A percentile compares a stretch with the other conserved stretches of the same genome.
phyloP scores from a whole-genome alignment of 1,139 yeast genomes.

The Suhomyces yuchorum region DNA sequence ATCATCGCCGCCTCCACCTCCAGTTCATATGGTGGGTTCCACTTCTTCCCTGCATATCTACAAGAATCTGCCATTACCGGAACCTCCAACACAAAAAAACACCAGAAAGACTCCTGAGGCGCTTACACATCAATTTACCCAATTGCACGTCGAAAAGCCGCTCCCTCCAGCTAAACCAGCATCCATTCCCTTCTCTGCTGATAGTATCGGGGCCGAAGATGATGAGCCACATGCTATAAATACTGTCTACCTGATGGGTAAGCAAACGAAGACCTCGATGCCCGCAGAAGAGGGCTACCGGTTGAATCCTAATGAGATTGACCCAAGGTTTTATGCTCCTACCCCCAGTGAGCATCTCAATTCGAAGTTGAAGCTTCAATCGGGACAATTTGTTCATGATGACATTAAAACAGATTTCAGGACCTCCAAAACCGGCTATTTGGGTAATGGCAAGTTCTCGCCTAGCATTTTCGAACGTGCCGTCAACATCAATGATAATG shows the following conservation, averaged over 20 bases:
- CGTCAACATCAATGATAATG: conserved; percentile 15
- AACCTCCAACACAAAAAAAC: not conserved
- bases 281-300: conserved; percentile 16
- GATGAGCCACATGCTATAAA: conserved; percentile 34
- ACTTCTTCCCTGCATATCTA: not conserved
- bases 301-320: conserved; percentile 39
- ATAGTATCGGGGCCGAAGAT: conserved; percentile 41
- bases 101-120: conserved; percentile 7
- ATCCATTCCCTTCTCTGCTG: conserved; percentile 48
- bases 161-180: conserved; percentile 10
- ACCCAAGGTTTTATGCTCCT: conserved; percentile 50
- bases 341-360: conserved; percentile 46
- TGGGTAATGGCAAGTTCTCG: conserved; percentile 38
- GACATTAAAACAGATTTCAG: conserved; percentile 25
- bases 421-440: conserved; percentile 25
- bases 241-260: conserved; percentile 38
- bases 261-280: conserved; percentile 36
- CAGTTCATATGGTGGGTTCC: conserved; percentile 11
- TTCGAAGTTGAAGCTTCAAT: conserved; percentile 24
- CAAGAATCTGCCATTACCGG: conserved; percentile 7
- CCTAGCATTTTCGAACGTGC: conserved; percentile 41
- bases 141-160: conserved; percentile 7
- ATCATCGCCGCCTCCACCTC: conserved; percentile 9
- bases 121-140: conserved; percentile 5
- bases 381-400: conserved; percentile 22